Evolutionary conservation across 129 eudicot genomes (phyloP).

Genomic region (Flaveria ramosissima): DNA sequence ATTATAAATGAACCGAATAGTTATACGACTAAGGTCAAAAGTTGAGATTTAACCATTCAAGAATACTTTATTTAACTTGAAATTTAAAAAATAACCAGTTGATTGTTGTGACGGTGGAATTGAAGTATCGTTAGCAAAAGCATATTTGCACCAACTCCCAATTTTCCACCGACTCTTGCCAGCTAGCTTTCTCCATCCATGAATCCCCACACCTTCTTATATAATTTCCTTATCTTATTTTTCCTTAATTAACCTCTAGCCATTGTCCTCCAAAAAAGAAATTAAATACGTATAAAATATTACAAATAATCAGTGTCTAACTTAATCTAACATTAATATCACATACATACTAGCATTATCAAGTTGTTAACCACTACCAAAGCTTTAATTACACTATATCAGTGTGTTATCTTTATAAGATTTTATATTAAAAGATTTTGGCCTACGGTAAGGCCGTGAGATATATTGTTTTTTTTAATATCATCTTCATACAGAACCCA

Average conservation of each 20-base stretch:
- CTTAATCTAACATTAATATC: background rate
- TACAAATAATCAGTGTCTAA: background rate
- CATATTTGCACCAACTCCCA: background rate
- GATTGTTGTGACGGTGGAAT: slow-evolving; percentile 7
- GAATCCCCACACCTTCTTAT: slow-evolving; percentile 23
- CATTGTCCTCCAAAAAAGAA: slow-evolving; percentile 5
- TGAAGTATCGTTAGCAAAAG: background rate
- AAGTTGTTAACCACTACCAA: background rate
- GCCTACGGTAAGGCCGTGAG: no score
- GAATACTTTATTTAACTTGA: background rate
- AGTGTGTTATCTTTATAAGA: no score
- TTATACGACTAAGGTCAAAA: no score
- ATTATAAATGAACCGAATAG: no score
- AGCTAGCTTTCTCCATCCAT: slow-evolving; percentile 28
- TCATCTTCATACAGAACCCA: background rate
- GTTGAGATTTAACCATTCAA: no score
- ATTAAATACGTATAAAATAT: background rate
- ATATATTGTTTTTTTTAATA: no score
- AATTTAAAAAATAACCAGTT: background rate
- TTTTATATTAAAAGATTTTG: no score
- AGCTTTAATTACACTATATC: background rate
- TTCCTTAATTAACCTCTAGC: background rate
- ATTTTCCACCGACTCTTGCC: slow-evolving; percentile 36
- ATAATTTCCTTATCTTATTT: slow-evolving; percentile 21
- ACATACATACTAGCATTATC: background rate